Conservation (phyloP, 495 filamentous ascomycete genomes). For the Letharia columbiana region DNA sequence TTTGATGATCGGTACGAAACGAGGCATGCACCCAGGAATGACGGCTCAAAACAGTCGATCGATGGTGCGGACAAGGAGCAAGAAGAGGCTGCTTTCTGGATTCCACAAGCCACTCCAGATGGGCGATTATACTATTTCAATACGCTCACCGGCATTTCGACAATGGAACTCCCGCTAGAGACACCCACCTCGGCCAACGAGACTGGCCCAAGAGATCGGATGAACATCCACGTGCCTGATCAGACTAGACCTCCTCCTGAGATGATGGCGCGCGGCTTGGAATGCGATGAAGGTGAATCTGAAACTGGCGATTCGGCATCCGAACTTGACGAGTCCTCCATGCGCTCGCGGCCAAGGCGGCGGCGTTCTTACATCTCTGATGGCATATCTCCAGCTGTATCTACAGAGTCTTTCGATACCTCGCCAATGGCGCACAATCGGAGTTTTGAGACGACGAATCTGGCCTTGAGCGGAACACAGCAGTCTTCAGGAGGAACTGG, state of each 20-base stretch:
- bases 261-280: constrained; percentile 77
- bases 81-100: constrained; percentile 94
- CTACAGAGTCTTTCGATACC: constrained; percentile 77
- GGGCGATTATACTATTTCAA: constrained; percentile 97
- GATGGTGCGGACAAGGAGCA: constrained; percentile 63
- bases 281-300: constrained; percentile 74
- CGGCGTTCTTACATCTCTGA: constrained; percentile 59
- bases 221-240: constrained; percentile 78
- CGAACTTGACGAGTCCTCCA: constrained; percentile 65
- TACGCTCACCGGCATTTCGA: constrained; percentile 85
- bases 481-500: constrained; percentile 44
- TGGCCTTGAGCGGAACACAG: constrained; percentile 36
- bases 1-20: constrained; percentile 59
- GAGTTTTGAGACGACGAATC: constrained; percentile 39
- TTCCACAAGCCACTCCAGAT: constrained; percentile 91
- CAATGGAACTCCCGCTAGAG: constrained; percentile 87
- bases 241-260: constrained; percentile 89
- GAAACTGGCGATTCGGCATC: constrained; percentile 72
- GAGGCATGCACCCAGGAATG: constrained; percentile 47
- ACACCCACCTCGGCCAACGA: constrained; percentile 75
- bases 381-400: constrained; percentile 78
- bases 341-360: constrained; percentile 47
- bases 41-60: constrained; percentile 52
- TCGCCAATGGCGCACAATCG: constrained; percentile 39
- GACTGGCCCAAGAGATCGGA: constrained; percentile 76